Conservation (phyloP, 805 yeast species). For the Myxozyma melibiosi region DNA sequence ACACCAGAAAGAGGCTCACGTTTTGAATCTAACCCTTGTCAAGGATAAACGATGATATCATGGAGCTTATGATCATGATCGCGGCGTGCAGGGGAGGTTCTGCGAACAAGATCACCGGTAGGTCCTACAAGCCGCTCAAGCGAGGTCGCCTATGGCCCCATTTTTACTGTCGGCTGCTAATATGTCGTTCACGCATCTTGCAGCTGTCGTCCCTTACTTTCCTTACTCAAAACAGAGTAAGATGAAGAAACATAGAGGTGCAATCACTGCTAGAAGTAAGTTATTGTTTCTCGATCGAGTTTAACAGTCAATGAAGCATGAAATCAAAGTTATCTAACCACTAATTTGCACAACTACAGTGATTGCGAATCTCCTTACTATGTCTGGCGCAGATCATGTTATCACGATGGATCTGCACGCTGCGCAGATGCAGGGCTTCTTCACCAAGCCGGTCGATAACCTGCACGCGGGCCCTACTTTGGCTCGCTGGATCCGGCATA, state of each 20-base stretch:
- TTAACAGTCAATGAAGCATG: too few species aligned
- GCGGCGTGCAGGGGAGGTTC: constrained; percentile 98
- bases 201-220: constrained; percentile 93
- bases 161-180: not conserved
- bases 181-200: not conserved
- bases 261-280: constrained; percentile 82
- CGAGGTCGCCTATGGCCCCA: not conserved
- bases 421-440: constrained; percentile 98
- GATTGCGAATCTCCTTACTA: constrained; percentile 90
- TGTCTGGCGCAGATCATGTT: constrained; percentile 99
- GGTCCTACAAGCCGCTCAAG: too few species aligned
- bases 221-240: constrained; percentile 97
- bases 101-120: constrained; percentile 83
- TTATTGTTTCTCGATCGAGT: not conserved
- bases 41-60: constrained; percentile 82
- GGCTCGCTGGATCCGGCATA: constrained; percentile 93
- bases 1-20: constrained; percentile 37
- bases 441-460: constrained; percentile 95
- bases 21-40: too few species aligned
- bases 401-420: constrained; percentile 97
- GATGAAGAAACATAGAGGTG: constrained; percentile 99
- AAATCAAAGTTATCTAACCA: not conserved
- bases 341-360: constrained; percentile 43
- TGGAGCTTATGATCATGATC: constrained; percentile 91
- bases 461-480: constrained; percentile 94